Percentiles rank a stretch among this genome's conserved stretches.
phyloP scores from a whole-genome alignment of 768 basidiomycete species.

The Collybia sp. region DNA sequence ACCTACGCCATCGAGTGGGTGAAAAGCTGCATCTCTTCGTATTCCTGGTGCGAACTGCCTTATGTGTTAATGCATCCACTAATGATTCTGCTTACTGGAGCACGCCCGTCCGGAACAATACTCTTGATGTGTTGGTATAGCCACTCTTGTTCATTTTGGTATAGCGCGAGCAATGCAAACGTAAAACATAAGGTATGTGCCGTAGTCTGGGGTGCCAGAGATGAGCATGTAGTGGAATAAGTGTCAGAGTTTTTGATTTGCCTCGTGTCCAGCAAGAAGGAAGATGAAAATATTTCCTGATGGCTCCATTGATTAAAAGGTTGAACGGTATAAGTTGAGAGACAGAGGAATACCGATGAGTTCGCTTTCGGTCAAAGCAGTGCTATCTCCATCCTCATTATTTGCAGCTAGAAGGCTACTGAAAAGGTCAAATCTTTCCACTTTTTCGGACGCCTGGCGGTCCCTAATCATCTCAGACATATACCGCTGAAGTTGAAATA shows the following conservation, averaged over 20 bases:
- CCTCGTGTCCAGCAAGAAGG: constrained; percentile 61
- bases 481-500: constrained; percentile 24
- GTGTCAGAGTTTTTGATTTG: constrained; percentile 12
- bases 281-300: constrained; percentile 45
- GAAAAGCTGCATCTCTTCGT: constrained; percentile 13
- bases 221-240: background rate
- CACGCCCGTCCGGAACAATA: constrained; percentile 22
- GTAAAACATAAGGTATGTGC: constrained; percentile 33
- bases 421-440: constrained; percentile 46
- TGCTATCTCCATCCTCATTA: constrained; percentile 27
- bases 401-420: constrained; percentile 48
- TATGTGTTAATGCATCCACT: too few species aligned
- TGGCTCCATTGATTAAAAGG: background rate
- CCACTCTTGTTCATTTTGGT: constrained; percentile 38
- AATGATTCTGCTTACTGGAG: constrained; percentile 17
- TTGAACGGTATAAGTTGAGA: background rate
- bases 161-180: constrained; percentile 35
- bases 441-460: constrained; percentile 30
- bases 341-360: constrained; percentile 24
- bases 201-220: constrained; percentile 22
- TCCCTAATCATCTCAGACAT: constrained; percentile 51
- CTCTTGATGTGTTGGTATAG: constrained; percentile 31
- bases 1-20: constrained; percentile 35
- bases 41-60: too few species aligned
- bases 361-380: constrained; percentile 38